A percentile compares a stretch with the other conserved stretches of the same genome.
Evolutionary conservation across 2,329 filamentous ascomycete species (phyloP).

Genomic region (Colletotrichum limetticola): DNA sequence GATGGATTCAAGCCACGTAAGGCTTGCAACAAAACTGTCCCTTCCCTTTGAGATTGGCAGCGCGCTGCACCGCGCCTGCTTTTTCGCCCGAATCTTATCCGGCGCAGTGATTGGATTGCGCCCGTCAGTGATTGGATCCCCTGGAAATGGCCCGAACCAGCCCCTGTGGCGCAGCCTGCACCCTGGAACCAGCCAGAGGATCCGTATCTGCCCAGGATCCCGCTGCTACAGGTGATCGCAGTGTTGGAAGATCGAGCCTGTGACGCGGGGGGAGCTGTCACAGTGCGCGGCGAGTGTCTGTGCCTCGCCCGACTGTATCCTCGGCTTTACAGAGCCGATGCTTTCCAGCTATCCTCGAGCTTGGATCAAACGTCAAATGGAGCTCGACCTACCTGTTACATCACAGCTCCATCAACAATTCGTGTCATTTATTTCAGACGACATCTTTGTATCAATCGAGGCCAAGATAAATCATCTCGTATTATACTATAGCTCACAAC

Average conservation of each 20-base stretch:
- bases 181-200: not conserved
- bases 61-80: not conserved
- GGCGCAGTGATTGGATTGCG: constrained; percentile 6
- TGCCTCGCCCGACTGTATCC: constrained; percentile 35
- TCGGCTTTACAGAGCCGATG: constrained; percentile 43
- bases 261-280: constrained; percentile 26
- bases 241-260: constrained; percentile 6
- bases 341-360: constrained; percentile 40
- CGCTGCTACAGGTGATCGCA: not conserved
- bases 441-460: constrained; percentile 14
- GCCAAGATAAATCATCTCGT: not conserved
- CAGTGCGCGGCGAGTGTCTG: constrained; percentile 14
- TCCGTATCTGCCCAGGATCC: not conserved
- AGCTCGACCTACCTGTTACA: constrained; percentile 23
- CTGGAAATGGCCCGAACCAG: not conserved
- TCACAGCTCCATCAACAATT: constrained; percentile 10
- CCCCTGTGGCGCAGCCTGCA: constrained; percentile 22
- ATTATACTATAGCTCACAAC: not conserved
- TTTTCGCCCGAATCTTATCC: constrained; percentile 32
- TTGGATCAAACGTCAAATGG: constrained; percentile 17
- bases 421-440: not conserved
- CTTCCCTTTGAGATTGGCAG: not conserved
- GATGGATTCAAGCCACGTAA: constrained; percentile 38
- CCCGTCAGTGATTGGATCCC: constrained; percentile 17
- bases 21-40: constrained; percentile 24